Percentiles rank a stretch among this genome's conserved stretches.
Conservation (phyloP, 805 yeast genomes). For the Starmerella vaccinii region DNA sequence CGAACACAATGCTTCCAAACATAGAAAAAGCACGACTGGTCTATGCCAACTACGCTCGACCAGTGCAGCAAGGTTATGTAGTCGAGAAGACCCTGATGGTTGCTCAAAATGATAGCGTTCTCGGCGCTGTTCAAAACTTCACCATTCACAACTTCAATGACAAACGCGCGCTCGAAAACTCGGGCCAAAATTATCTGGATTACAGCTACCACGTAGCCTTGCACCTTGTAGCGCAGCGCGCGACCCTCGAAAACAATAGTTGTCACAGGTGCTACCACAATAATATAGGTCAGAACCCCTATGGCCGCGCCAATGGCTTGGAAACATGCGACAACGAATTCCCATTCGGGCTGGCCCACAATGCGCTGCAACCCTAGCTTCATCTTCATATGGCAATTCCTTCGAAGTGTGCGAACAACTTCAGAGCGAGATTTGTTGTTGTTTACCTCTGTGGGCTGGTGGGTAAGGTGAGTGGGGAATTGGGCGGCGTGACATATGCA, state of each 20-base stretch:
- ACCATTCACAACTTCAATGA: constrained; percentile 16
- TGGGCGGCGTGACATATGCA: background rate
- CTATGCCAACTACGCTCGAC: constrained; percentile 26
- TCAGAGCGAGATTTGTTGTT: background rate
- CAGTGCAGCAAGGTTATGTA: constrained; percentile 42
- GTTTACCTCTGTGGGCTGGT: too few relatives aligned
- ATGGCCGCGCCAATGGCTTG: background rate
- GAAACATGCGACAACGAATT: background rate
- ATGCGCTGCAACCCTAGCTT: background rate
- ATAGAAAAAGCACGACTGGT: constrained; percentile 31
- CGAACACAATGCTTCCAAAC: constrained; percentile 31
- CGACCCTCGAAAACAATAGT: constrained; percentile 3
- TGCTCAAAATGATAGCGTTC: constrained; percentile 36
- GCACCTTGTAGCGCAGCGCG: constrained; percentile 13
- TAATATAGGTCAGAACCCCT: background rate
- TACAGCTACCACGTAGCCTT: constrained; percentile 4
- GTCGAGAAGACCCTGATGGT: constrained; percentile 64
- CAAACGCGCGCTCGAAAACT: constrained; percentile 10
- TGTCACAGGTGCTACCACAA: constrained; percentile 11
- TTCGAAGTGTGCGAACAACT: too few relatives aligned
- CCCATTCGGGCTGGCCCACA: constrained; percentile 1
- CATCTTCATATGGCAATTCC: too few relatives aligned
- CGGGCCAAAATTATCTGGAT: constrained; percentile 5
- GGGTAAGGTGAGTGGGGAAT: background rate
- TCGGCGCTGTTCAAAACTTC: constrained; percentile 20